A percentile compares a stretch with the other conserved stretches of the same genome.
Evolutionary conservation across 768 basidiomycete genomes (phyloP).

Genomic region (Tylopilus sp.): DNA sequence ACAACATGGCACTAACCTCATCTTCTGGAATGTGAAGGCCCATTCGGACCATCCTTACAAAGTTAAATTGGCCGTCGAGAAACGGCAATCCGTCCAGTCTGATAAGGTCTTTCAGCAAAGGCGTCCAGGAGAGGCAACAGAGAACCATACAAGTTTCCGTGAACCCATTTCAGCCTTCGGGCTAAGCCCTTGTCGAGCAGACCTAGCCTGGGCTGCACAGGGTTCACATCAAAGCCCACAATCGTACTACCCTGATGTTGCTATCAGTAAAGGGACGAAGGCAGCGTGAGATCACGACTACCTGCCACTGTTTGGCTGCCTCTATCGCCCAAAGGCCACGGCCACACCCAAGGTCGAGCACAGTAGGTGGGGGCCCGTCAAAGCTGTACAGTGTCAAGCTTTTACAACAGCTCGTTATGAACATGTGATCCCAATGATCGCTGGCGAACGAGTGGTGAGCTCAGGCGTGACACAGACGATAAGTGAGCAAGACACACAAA

Average conservation of each 20-base stretch:
- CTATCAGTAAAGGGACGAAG: neutral
- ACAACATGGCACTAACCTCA: slow-evolving; percentile 40
- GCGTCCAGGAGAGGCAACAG: neutral
- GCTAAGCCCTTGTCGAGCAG: slow-evolving; percentile 40
- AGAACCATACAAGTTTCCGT: slow-evolving; percentile 57
- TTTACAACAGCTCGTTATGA: slow-evolving; percentile 46
- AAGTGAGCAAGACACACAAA: slow-evolving; percentile 42
- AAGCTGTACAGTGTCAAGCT: slow-evolving; percentile 56
- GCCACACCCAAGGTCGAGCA: slow-evolving; percentile 73
- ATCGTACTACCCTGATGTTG: slow-evolving; percentile 45
- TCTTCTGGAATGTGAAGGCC: slow-evolving; percentile 72
- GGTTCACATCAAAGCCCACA: slow-evolving; percentile 56
- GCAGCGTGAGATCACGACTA: slow-evolving; percentile 27
- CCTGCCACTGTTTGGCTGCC: slow-evolving; percentile 65
- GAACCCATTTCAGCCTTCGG: slow-evolving; percentile 58
- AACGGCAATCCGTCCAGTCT: slow-evolving; percentile 70
- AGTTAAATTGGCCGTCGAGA: slow-evolving; percentile 53
- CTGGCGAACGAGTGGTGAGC: slow-evolving; percentile 31
- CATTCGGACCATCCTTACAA: slow-evolving; percentile 59
- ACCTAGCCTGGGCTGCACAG: slow-evolving; percentile 48
- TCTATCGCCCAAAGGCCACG: slow-evolving; percentile 69
- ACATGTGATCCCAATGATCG: slow-evolving; percentile 72
- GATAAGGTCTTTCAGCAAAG: slow-evolving; percentile 7
- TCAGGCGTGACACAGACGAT: neutral
- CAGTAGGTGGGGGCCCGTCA: slow-evolving; percentile 42